Base-by-base conservation (phyloP, 1,284 basidiomycete species). In the Trichosporon faecale region DNA sequence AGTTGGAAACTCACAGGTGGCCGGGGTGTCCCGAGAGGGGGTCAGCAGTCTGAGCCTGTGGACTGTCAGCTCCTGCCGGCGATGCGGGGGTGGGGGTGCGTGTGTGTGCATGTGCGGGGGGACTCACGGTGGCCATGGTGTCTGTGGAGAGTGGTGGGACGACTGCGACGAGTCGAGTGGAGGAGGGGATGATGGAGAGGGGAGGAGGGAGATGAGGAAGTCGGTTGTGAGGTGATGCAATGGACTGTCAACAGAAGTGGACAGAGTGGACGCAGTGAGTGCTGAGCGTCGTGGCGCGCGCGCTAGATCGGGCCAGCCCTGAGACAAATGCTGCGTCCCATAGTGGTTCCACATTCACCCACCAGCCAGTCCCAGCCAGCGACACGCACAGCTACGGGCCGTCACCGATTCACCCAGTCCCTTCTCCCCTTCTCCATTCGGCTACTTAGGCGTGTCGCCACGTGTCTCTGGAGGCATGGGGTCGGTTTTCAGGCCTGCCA, bases 21-120 rank as follows among this genome's bases (percentile, higher is more conserved):
- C 94, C 94, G 49, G 93, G 85, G 66, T 91, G 87, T 18, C 94
- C 94, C 9, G 92, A 89, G 6, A 86, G 86, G 2, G 91, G 91
- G 76, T 86, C 82, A 75, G 74, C 76, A 33, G 70, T 21, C 9
- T 68, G 46, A 65, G 66, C 67, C 37, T 64, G 65, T 18, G 27
- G 12, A 44, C 12, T 33, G 64, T 65, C 52, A 64, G 63, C 27
- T 2, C 18, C n/a, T n/a, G n/a, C n/a, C n/a, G 27, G 21, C 37
- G 68, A 11, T 27, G 21, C n/a, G n/a, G n/a, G 23, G 37, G 33
- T 27, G 57, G 35, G 46, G n/a, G 23, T 55, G 49, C 8, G 25
- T 44, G 25, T 60, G 65, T 8, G 21, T n/a, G 21, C 9, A n/a
- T 57, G 65, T 35, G 49, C 8, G 46, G 31, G 31, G n/a, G 23